Evolutionary conservation across 2,329 filamentous ascomycete genomes (phyloP).

Genomic region (Exutisphaerella laricina): DNA sequence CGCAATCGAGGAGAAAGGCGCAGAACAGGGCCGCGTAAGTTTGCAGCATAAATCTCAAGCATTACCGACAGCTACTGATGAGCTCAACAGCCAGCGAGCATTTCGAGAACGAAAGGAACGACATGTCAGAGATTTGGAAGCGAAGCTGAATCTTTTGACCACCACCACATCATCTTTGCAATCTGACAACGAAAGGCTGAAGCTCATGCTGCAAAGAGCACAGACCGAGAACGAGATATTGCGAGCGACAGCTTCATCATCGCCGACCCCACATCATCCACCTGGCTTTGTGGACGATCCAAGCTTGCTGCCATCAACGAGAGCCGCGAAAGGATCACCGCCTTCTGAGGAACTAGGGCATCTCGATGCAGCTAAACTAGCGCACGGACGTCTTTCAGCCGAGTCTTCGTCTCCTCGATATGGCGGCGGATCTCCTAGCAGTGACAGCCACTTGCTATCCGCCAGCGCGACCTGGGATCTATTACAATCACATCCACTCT

Average conservation of each 20-base stretch:
- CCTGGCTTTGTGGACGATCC: slow-evolving; percentile 34
- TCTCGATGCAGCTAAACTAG: slow-evolving; percentile 15
- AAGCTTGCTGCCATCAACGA: slow-evolving; percentile 20
- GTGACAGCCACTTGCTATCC: slow-evolving; percentile 57
- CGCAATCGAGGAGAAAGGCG: slow-evolving; percentile 57
- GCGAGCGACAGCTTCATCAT: slow-evolving; percentile 62
- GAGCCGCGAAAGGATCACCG: slow-evolving; percentile 13
- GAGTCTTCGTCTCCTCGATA: slow-evolving; percentile 13
- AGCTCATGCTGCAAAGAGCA: slow-evolving; percentile 74
- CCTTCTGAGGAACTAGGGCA: slow-evolving; percentile 14
- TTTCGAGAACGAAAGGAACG: slow-evolving; percentile 95
- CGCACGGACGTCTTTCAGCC: slow-evolving; percentile 20
- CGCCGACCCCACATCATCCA: slow-evolving; percentile 41
- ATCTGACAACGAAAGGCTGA: slow-evolving; percentile 80
- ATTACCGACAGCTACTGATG: slow-evolving; percentile 6
- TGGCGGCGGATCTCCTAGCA: slow-evolving; percentile 13
- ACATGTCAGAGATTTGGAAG: slow-evolving; percentile 88
- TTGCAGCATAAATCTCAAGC: neutral
- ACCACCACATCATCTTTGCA: slow-evolving; percentile 65
- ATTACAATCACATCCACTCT: slow-evolving; percentile 74
- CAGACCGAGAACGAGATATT: slow-evolving; percentile 91
- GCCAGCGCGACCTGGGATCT: slow-evolving; percentile 83
- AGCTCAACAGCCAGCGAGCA: slow-evolving; percentile 69
- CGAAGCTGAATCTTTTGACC: slow-evolving; percentile 73
- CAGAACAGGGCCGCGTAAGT: slow-evolving; percentile 69